phyloP scores from a whole-genome alignment of 352 stramenopile genomes.

The Phytophthora ohioensis region DNA sequence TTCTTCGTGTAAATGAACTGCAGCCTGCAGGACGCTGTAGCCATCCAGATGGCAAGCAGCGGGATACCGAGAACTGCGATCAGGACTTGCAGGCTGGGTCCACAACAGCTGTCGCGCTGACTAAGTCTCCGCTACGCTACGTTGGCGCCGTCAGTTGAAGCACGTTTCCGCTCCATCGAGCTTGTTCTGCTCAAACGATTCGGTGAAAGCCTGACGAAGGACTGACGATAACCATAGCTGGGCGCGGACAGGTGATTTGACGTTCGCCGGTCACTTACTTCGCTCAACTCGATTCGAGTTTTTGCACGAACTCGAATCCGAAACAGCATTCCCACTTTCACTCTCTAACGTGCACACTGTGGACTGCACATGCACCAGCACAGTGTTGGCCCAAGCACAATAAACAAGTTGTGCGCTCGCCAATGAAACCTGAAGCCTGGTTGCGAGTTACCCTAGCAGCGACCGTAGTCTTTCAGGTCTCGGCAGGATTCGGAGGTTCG shows the following conservation, averaged over 20 bases:
- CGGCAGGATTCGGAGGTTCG: constrained; percentile 21
- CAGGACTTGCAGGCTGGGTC: constrained; percentile 22
- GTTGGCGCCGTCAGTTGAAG: constrained; percentile 12
- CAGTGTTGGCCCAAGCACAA: background rate
- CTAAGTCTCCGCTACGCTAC: constrained; percentile 12
- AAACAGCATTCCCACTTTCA: constrained; percentile 18
- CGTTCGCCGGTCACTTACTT: constrained; percentile 2
- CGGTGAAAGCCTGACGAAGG: background rate
- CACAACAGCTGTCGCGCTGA: constrained; percentile 18
- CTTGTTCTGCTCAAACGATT: constrained; percentile 6
- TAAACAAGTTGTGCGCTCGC: background rate
- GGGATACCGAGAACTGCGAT: constrained; percentile 22
- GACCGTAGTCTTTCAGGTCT: background rate
- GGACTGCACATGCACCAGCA: background rate
- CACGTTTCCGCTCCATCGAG: constrained; percentile 8
- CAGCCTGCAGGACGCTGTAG: background rate
- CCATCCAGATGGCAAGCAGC: constrained; percentile 4
- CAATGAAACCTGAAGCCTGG: constrained; percentile 17
- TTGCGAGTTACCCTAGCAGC: constrained; percentile 4
- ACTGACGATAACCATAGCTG: constrained; percentile 6
- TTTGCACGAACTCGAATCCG: constrained; percentile 29
- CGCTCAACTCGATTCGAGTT: constrained; percentile 13
- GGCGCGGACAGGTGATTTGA: constrained; percentile 10
- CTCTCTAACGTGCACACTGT: constrained; percentile 6
- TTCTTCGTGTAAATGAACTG: background rate